These are phyloP conservation scores for Maudiozyma pseudohumilis DNA, from an alignment of 805 yeast species.

Conservation along the genomic window DNA sequence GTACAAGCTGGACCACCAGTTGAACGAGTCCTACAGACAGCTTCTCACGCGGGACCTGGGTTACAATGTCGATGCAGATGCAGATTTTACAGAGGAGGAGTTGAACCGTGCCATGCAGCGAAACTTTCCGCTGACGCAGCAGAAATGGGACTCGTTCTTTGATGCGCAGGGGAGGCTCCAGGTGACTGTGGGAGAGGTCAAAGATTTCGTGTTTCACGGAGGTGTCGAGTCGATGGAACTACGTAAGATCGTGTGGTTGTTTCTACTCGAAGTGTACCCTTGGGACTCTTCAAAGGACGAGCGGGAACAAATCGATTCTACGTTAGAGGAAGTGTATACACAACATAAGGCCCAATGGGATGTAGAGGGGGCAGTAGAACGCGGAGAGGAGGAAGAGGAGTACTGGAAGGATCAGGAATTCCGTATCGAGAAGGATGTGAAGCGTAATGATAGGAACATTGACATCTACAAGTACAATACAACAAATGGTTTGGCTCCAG, in stretches of 20 bases:
- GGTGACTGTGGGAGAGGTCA: constrained; percentile 68
- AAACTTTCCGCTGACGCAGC: constrained; percentile 37
- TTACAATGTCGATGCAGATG: constrained; percentile 29
- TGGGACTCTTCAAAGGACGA: constrained; percentile 78
- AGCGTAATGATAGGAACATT: constrained; percentile 77
- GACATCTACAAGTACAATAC: constrained; percentile 43
- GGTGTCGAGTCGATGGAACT: constrained; percentile 49
- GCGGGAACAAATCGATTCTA: constrained; percentile 46
- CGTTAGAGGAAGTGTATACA: constrained; percentile 49
- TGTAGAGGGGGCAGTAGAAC: constrained; percentile 9
- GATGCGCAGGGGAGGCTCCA: constrained; percentile 67
- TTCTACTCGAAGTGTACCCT: constrained; percentile 71
- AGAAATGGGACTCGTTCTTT: constrained; percentile 80
- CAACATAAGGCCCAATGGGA: constrained; percentile 64
- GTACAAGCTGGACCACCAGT: constrained; percentile 34
- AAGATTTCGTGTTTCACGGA: constrained; percentile 82
- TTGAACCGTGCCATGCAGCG: constrained; percentile 50
- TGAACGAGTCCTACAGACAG: constrained; percentile 49
- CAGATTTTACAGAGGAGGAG: constrained; percentile 24
- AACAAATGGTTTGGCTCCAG: constrained; percentile 34
- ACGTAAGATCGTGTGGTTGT: constrained; percentile 76
- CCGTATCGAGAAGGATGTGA: constrained; percentile 88
- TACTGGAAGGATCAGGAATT: constrained; percentile 85
- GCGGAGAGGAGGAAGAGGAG: constrained; percentile 37
- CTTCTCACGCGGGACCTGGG: constrained; percentile 54